Evolutionary conservation across 805 yeast genomes (phyloP), one percentile per base, ranked within the genome.

Genomic region (Nematodospora valgi): DNA sequence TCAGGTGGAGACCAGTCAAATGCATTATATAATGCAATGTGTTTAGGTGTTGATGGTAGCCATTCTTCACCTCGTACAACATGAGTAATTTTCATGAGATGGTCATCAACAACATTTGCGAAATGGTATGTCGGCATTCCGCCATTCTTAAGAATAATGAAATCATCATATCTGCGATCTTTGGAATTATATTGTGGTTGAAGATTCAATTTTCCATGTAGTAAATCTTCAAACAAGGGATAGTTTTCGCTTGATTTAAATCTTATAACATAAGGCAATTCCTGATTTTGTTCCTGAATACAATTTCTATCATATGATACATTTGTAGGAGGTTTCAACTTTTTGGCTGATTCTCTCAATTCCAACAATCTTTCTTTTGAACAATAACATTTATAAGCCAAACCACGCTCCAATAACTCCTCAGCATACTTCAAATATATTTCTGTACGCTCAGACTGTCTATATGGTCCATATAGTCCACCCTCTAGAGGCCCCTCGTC

Each of bases 21-120:
- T 0, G 96, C 95, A 12, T 72, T 48, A 54, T 93, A 94, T 34
- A 93, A 56, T 0, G 96, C 91, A 30, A 88, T 70, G 51, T 93
- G 98, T 49, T 89, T 91, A 2, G 97, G 96, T 0, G 98, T 93
- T 0, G 98, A 86, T 1, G 95, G 84, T 8, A 93, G 63, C 98
- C 99, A 93, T 57, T 93, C 98, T 52, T 93, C 98, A 22, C 99
- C 99, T 46, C 99, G 70, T 4, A 93, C 79, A 6, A 93, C 98
- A 58, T 93, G 97, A 0, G 96, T 85, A 28, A 93, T 84, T 30
- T 78, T 58, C 98, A 93, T 93, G 30, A 85, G 62, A 55, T 89
- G 94, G 54, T 93, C 99, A 54, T 93, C 99, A 3, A 93, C 76
- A 5, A 93, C 96, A 51, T 86, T 91, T 11, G 98, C 98, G 51